A percentile compares a stretch with the other conserved stretches of the same genome.
phyloP scores from a whole-genome alignment of 345 rosid genomes.

The Turritis glabra region DNA sequence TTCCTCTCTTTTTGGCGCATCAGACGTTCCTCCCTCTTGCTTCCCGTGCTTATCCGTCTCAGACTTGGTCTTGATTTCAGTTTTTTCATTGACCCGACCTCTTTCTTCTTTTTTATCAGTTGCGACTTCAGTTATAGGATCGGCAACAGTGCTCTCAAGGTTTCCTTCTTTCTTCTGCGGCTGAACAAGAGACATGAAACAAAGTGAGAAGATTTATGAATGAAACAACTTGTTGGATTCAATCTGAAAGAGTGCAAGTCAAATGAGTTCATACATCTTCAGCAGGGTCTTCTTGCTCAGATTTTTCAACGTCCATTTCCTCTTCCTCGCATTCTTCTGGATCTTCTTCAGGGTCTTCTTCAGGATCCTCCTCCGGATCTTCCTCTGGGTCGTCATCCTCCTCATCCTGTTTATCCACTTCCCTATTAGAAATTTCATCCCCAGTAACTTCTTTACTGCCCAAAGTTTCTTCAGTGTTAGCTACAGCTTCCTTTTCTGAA shows the following conservation, averaged over 20 bases:
- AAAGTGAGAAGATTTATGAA: constrained; percentile 6
- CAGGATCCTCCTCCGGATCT: constrained; percentile 59
- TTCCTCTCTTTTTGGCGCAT: constrained; percentile 47
- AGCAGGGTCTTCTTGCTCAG: constrained; percentile 43
- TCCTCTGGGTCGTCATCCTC: constrained; percentile 53
- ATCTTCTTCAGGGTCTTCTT: constrained; percentile 70
- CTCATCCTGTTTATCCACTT: constrained; percentile 48
- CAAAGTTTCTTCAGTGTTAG: constrained; percentile 13
- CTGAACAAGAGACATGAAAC: constrained; percentile 13
- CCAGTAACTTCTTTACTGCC: constrained; percentile 24
- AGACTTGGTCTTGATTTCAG: constrained; percentile 41
- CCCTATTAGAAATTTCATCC: constrained; percentile 40
- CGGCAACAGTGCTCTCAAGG: constrained; percentile 35
- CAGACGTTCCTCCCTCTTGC: constrained; percentile 40
- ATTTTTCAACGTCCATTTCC: constrained; percentile 53
- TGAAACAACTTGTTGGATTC: constrained; percentile 15
- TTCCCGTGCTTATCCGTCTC: constrained; percentile 37
- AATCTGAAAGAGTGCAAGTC: not conserved
- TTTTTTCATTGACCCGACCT: constrained; percentile 38
- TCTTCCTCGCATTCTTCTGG: constrained; percentile 61
- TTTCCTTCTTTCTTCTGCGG: constrained; percentile 45
- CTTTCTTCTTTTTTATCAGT: constrained; percentile 45
- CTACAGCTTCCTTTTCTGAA: constrained; percentile 38
- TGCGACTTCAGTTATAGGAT: constrained; percentile 31
- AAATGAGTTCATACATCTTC: constrained; percentile 53